A percentile compares a stretch with the other conserved stretches of the same genome.
Conservation (phyloP, 2,329 filamentous ascomycete genomes). For the Venturia effusa region DNA sequence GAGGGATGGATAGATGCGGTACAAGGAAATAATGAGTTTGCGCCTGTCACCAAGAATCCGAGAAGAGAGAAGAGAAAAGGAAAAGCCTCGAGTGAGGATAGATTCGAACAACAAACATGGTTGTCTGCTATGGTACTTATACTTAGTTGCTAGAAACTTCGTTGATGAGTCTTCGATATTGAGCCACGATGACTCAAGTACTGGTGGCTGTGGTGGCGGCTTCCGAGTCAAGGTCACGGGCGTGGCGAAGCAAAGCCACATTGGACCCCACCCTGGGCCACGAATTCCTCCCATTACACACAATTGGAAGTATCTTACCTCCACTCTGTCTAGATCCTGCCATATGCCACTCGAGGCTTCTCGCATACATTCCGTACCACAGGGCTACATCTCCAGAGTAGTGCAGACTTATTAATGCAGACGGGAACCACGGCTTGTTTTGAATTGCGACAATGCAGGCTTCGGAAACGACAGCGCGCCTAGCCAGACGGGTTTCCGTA, state of each 20-base stretch:
- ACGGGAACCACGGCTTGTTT: background rate
- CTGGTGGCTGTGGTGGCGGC: background rate
- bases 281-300: no score
- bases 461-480: background rate
- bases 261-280: no score
- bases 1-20: background rate
- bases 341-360: background rate
- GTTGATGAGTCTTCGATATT: background rate
- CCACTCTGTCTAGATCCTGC: no score
- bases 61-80: background rate
- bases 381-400: background rate
- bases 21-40: background rate
- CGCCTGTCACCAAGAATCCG: background rate
- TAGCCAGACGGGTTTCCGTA: no score
- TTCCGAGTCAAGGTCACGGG: background rate
- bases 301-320: no score
- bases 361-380: background rate
- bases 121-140: background rate
- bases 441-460: background rate
- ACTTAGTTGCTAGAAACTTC: background rate
- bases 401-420: background rate
- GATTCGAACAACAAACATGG: background rate
- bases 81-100: background rate
- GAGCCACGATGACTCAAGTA: background rate
- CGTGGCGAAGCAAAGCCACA: background rate